Evolutionary conservation across 768 basidiomycete species (phyloP).

Genomic region (Collybia sp.): DNA sequence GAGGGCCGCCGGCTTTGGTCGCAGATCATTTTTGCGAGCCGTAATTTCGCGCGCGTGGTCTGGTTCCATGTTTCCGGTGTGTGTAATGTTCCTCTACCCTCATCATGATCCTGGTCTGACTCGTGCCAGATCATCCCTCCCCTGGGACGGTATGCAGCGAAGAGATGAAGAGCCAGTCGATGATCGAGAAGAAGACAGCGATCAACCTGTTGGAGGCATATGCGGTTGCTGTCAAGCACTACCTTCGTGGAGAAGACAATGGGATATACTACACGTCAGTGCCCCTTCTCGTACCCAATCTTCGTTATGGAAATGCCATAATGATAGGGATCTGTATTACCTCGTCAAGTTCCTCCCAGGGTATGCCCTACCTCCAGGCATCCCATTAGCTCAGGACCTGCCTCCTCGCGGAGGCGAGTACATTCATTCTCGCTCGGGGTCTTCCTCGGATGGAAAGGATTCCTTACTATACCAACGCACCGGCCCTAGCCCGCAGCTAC

Average conservation of each 20-base stretch:
- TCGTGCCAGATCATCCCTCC: conserved; percentile 15
- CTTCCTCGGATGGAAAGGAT: conserved; percentile 3
- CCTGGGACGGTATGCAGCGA: conserved; percentile 14
- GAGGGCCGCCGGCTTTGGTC: conserved; percentile 70
- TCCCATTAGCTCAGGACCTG: conserved; percentile 33
- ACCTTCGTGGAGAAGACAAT: conserved; percentile 53
- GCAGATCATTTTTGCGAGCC: conserved; percentile 52
- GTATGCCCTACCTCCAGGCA: conserved; percentile 50
- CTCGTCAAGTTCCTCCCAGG: conserved; percentile 71
- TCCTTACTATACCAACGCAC: conserved; percentile 20
- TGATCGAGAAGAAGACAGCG: conserved; percentile 66
- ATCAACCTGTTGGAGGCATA: conserved; percentile 67
- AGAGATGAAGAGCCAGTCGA: conserved; percentile 35
- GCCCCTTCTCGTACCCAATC: conserved; percentile 12
- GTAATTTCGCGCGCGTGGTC: conserved; percentile 54
- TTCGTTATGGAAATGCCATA: conserved; percentile 7
- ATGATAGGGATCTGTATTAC: conserved; percentile 52
- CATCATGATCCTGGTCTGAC: neutral
- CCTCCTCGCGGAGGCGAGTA: conserved; percentile 2
- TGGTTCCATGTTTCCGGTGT: conserved; percentile 68
- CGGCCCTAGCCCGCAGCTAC: conserved; percentile 12
- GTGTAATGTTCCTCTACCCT: conserved; percentile 5
- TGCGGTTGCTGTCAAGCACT: conserved; percentile 65
- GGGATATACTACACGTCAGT: conserved; percentile 39
- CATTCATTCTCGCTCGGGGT: neutral